Conservation (phyloP, 345 rosid genomes). For the Melaleuca quinquenervia region DNA sequence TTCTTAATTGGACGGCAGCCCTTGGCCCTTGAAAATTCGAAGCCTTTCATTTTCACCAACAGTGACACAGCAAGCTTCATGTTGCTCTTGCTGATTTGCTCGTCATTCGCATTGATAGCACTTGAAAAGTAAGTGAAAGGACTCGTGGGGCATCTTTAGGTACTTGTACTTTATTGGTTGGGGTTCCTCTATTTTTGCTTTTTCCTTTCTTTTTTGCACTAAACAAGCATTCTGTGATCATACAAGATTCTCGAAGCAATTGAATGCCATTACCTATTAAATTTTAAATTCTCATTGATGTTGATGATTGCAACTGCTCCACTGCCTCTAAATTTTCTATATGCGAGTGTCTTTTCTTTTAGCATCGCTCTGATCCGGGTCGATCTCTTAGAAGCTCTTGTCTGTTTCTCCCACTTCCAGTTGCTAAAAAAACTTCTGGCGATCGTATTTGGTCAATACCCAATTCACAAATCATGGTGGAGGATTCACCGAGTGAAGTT, state of each 20-base stretch:
- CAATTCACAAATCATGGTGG: slow-evolving; percentile 31
- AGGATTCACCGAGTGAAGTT: slow-evolving; percentile 21
- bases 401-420: slow-evolving; percentile 5
- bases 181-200: neutral
- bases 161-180: slow-evolving; percentile 30
- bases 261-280: slow-evolving; percentile 20
- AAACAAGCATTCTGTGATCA: slow-evolving; percentile 34
- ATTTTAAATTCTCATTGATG: slow-evolving; percentile 11
- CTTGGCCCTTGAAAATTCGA: slow-evolving; percentile 1
- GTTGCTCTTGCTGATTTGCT: neutral
- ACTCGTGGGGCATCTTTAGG: slow-evolving; percentile 35
- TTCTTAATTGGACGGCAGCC: slow-evolving; percentile 1
- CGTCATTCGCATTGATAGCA: slow-evolving; percentile 39
- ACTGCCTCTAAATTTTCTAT: slow-evolving; percentile 29
- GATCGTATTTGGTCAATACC: slow-evolving; percentile 8
- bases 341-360: neutral
- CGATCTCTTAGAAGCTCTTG: slow-evolving; percentile 9
- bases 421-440: neutral
- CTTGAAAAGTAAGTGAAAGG: slow-evolving; percentile 30
- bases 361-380: slow-evolving; percentile 11
- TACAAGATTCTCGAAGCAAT: slow-evolving; percentile 46
- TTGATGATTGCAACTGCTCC: slow-evolving; percentile 58
- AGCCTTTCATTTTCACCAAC: slow-evolving; percentile 12
- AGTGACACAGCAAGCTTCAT: neutral
- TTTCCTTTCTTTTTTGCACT: neutral